Conservation (phyloP, 2,329 filamentous ascomycete genomes). For the Talaromyces atroroseus region DNA sequence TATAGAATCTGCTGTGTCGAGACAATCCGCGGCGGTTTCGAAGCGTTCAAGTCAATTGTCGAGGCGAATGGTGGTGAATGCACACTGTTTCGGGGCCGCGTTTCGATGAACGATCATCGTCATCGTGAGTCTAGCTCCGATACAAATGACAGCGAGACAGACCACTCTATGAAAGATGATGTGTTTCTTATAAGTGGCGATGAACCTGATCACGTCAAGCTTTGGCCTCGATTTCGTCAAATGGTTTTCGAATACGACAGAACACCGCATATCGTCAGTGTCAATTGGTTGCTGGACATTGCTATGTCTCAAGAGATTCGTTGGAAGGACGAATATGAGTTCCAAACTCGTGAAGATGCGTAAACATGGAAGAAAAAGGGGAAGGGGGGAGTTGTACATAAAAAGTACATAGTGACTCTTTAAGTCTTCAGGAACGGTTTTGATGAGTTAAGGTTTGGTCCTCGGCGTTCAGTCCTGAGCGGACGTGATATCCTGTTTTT, state of each 20-base stretch:
- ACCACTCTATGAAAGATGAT: conserved; percentile 59
- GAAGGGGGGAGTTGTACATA: conserved; percentile 10
- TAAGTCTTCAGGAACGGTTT: background rate
- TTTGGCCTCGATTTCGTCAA: conserved; percentile 76
- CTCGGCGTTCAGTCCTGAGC: conserved; percentile 1
- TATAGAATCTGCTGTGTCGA: conserved; percentile 81
- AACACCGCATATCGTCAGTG: conserved; percentile 70
- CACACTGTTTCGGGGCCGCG: conserved; percentile 67
- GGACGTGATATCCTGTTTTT: background rate
- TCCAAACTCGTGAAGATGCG: conserved; percentile 20
- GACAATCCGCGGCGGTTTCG: conserved; percentile 70
- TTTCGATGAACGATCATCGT: conserved; percentile 50
- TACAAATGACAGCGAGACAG: conserved; percentile 48
- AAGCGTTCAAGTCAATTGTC: conserved; percentile 80
- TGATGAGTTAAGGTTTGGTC: conserved; percentile 5
- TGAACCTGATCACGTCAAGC: conserved; percentile 59
- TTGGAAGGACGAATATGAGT: conserved; percentile 58
- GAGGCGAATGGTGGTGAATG: conserved; percentile 84
- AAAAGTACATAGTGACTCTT: background rate
- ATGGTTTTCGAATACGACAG: conserved; percentile 75
- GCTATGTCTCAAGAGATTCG: conserved; percentile 80
- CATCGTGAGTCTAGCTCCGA: conserved; percentile 54
- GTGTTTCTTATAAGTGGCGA: conserved; percentile 77
- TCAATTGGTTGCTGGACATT: conserved; percentile 85
- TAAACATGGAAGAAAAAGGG: background rate